phyloP scores from a whole-genome alignment of 768 basidiomycete species.

The Hygrocybe coccinea region DNA sequence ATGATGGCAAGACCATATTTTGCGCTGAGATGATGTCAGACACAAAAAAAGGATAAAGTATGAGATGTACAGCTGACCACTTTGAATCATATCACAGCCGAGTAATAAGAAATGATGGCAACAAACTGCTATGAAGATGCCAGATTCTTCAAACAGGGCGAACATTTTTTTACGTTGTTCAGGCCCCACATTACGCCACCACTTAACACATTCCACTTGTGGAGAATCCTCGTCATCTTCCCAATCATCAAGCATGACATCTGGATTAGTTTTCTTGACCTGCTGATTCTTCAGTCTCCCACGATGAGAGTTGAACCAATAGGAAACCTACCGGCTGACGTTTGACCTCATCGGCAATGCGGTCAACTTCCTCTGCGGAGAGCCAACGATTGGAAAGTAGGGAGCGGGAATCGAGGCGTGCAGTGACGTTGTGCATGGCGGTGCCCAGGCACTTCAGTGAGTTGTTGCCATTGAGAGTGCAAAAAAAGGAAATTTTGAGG shows the following conservation, averaged over 20 bases:
- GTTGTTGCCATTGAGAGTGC: background rate
- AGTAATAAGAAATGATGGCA: conserved; percentile 16
- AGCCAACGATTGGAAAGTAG: conserved; percentile 11
- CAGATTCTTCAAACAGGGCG: conserved; percentile 27
- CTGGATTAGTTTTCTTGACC: background rate
- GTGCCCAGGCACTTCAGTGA: conserved; percentile 2
- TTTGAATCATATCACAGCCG: conserved; percentile 24
- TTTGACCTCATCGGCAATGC: conserved; percentile 15
- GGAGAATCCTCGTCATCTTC: conserved; percentile 12
- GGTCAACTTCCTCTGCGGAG: conserved; percentile 10
- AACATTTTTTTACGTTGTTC: conserved; percentile 18
- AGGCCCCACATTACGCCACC: conserved; percentile 10
- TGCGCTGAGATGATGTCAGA: conserved; percentile 8
- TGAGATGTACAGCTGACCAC: conserved; percentile 18
- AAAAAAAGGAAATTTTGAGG: background rate
- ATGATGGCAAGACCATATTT: conserved; percentile 22
- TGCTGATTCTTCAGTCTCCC: background rate
- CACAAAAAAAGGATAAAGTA: background rate
- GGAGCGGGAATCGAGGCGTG: conserved; percentile 7
- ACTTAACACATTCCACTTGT: conserved; percentile 15
- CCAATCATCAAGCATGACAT: background rate
- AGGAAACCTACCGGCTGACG: background rate
- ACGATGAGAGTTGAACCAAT: background rate
- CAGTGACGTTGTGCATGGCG: conserved; percentile 1
- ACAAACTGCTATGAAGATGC: conserved; percentile 24